These are phyloP conservation scores for Apiotrichum laibachii DNA, from an alignment of 1,284 basidiomycete genomes.

Conservation along the genomic window DNA sequence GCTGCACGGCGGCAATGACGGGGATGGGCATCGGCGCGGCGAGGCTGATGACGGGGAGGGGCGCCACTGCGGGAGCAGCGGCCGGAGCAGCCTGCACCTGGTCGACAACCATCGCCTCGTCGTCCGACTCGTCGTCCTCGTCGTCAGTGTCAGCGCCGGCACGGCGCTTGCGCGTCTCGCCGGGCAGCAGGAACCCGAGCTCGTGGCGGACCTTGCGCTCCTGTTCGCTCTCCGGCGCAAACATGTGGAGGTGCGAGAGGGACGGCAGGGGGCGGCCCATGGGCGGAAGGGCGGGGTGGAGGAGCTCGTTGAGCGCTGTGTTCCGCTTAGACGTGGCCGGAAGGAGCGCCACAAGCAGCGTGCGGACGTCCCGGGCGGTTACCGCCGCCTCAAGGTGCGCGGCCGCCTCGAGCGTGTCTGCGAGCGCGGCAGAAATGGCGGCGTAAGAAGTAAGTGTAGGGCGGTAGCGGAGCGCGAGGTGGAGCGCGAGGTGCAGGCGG, in stretches of 20 bases:
- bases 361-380: slow-evolving; percentile 18
- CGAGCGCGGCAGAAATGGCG: slow-evolving; percentile 4
- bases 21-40: background rate
- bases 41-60: background rate
- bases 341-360: slow-evolving; percentile 15
- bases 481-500: slow-evolving; percentile 53
- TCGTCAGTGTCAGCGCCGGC: slow-evolving; percentile 19
- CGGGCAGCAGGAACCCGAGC: slow-evolving; percentile 25
- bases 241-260: slow-evolving; percentile 37
- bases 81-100: background rate
- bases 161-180: slow-evolving; percentile 7
- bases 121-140: slow-evolving; percentile 19
- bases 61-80: background rate
- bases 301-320: slow-evolving; percentile 20
- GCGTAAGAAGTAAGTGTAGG: background rate
- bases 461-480: slow-evolving; percentile 26
- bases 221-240: slow-evolving; percentile 38
- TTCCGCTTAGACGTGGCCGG: background rate
- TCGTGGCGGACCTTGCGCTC: slow-evolving; percentile 34
- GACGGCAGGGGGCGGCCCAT: slow-evolving; percentile 34
- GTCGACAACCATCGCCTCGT: slow-evolving; percentile 14
- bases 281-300: slow-evolving; percentile 43
- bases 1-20: background rate
- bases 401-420: slow-evolving; percentile 13
- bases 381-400: slow-evolving; percentile 13